A percentile compares a stretch with the other conserved stretches of the same genome.
phyloP scores from a whole-genome alignment of 805 yeast species.

The Metschnikowia continentalis region DNA sequence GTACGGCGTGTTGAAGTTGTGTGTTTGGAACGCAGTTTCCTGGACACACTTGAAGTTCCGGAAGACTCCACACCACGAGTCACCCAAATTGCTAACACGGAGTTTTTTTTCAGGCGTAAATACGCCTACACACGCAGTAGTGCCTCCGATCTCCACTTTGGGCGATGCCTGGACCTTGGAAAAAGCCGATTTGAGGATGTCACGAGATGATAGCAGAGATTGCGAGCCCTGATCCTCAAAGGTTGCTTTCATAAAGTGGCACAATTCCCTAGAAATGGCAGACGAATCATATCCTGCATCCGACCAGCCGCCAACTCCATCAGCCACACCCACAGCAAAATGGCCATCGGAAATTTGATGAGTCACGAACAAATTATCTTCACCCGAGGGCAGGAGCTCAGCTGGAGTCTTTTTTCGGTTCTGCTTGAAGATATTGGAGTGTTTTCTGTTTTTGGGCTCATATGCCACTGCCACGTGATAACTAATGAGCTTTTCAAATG shows the following conservation, averaged over 20 bases:
- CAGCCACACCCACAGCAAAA: conserved; percentile 77
- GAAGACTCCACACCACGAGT: conserved; percentile 89
- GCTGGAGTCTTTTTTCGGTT: conserved; percentile 38
- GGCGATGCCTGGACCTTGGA: conserved; percentile 47
- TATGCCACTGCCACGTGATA: conserved; percentile 65
- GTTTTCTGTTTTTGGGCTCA: conserved; percentile 66
- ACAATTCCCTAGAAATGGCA: conserved; percentile 78
- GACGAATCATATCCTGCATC: conserved; percentile 88
- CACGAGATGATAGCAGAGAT: conserved; percentile 35
- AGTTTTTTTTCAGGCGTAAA: conserved; percentile 54
- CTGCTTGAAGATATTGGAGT: conserved; percentile 41
- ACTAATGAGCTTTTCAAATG: conserved; percentile 25
- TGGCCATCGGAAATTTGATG: conserved; percentile 32
- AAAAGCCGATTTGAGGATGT: conserved; percentile 55
- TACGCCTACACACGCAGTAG: conserved; percentile 86
- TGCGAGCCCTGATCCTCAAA: conserved; percentile 23
- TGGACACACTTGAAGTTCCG: conserved; percentile 57
- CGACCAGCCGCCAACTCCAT: conserved; percentile 98
- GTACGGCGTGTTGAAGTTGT: conserved; percentile 86
- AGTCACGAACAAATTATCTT: conserved; percentile 65
- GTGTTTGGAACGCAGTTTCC: conserved; percentile 75
- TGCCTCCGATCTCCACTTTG: conserved; percentile 81
- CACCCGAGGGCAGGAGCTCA: conserved; percentile 57
- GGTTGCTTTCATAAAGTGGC: conserved; percentile 47
- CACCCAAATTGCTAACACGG: conserved; percentile 80